These are phyloP conservation scores for Epichloe bromicola DNA, from an alignment of 2,329 filamentous ascomycete genomes.

Conservation along the genomic window DNA sequence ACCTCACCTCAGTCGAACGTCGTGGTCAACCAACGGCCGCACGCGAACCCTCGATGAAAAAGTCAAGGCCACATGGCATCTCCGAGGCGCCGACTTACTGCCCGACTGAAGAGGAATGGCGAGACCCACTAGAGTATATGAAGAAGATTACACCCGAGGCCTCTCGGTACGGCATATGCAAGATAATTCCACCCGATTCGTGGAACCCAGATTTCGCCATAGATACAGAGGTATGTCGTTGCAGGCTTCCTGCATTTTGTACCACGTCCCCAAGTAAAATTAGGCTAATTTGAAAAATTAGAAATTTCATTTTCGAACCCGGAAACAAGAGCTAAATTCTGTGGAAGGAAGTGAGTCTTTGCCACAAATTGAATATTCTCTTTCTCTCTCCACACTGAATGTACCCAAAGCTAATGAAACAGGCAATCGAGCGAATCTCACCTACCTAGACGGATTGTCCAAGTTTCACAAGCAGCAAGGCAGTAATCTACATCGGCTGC, in stretches of 20 bases:
- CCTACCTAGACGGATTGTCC: conserved; percentile 85
- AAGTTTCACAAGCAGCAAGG: conserved; percentile 98
- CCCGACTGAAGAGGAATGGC: conserved; percentile 88
- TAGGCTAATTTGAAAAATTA: conserved; percentile 22
- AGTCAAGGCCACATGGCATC: conserved; percentile 69
- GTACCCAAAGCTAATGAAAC: not conserved
- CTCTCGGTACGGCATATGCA: conserved; percentile 79
- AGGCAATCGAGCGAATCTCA: conserved; percentile 91
- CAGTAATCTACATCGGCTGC: conserved; percentile 83
- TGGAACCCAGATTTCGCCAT: conserved; percentile 96
- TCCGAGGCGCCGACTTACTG: conserved; percentile 82
- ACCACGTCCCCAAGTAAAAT: not conserved
- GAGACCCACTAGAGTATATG: conserved; percentile 87
- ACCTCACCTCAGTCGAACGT: conserved; percentile 82
- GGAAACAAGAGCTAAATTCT: conserved; percentile 92
- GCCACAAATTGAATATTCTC: not conserved
- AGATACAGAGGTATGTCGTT: conserved; percentile 67
- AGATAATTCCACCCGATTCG: conserved; percentile 82
- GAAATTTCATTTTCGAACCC: conserved; percentile 93
- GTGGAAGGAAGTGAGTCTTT: conserved; percentile 81
- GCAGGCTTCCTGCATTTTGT: conserved; percentile 4
- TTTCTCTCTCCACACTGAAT: not conserved
- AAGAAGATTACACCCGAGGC: conserved; percentile 82
- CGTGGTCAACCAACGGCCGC: conserved; percentile 68
- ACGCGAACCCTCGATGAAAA: conserved; percentile 64